Evolutionary conservation across 306 rosid species (phyloP), one percentile per base, ranked within the genome.

Genomic region (Gastrolobium bilobum): DNA sequence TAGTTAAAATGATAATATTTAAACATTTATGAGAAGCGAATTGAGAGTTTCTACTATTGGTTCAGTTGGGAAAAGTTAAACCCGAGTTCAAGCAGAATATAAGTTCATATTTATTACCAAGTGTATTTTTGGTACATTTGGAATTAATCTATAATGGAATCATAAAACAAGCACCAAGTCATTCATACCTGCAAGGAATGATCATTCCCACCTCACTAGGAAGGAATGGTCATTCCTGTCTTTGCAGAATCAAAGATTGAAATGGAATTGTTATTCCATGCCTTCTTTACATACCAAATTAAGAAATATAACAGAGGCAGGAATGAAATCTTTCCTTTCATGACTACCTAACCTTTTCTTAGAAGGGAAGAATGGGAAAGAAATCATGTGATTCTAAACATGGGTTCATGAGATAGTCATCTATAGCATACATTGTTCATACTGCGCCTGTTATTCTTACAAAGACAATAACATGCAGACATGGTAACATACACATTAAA

Each of bases 1-100:
- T 42, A 11, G 37, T 60, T 59, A 8, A 52, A 42, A 61, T 38
- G 48, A 51, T 15, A 4, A 50, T 15, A 10, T 48, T 37, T 26
- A 62, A 80, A 80, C 43, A 53, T n/a, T 30, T 31, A 31, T 26
- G 54, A 65, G 54, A 72, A 78, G 60, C 71, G 48, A 39, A 59
- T 38, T 13, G 29, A 61, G 10, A 50, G 62, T 42, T 82, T 73
- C 44, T 40, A 39, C 61, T 13, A 68, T 26, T 60, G 69, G 47
- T 30, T 82, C 63, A 60, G 57, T 44, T 53, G 15, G 54, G 37
- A 69, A 53, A 69, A 63, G 33, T 33, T 67, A 59, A 35, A 56
- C 51, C n/a, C 47, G 46, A n/a, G 73, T 42, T 76, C 63, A 68
- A 77, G 29, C 13, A 26, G 33, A 46, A 13, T 5, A 14, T 29